A percentile compares a stretch with the other conserved stretches of the same genome.
Evolutionary conservation across 495 filamentous ascomycete species (phyloP).

Genomic region (Entonaema liquescens): DNA sequence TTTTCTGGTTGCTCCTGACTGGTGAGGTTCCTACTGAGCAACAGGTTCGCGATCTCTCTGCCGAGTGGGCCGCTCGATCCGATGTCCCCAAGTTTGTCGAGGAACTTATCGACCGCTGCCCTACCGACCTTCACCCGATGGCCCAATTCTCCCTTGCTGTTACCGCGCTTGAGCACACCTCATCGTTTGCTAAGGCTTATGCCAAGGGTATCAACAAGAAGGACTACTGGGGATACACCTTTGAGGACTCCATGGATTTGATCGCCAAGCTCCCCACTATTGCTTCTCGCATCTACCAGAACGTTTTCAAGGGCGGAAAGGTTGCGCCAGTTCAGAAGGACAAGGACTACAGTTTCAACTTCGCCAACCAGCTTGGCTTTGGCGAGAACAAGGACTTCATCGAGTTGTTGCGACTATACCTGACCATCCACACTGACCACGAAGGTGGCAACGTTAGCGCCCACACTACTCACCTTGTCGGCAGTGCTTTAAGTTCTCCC

Average conservation of each 20-base stretch:
- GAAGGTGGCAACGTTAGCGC: slow-evolving; percentile 99
- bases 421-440: slow-evolving; percentile 99
- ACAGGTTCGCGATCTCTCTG: slow-evolving; percentile 96
- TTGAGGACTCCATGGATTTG: slow-evolving; percentile 99
- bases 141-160: slow-evolving; percentile 98
- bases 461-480: slow-evolving; percentile 98
- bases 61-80: slow-evolving; percentile 97
- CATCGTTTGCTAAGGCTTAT: slow-evolving; percentile 95
- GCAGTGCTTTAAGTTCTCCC: slow-evolving; percentile 94
- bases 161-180: slow-evolving; percentile 97
- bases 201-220: slow-evolving; percentile 98
- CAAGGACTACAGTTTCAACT: slow-evolving; percentile 98
- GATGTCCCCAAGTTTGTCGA: slow-evolving; percentile 96
- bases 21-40: slow-evolving; percentile 96
- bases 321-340: slow-evolving; percentile 94
- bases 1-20: slow-evolving; percentile 99
- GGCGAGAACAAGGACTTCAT: slow-evolving; percentile 95
- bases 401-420: slow-evolving; percentile 97
- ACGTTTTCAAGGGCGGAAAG: slow-evolving; percentile 99
- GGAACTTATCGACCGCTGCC: slow-evolving; percentile 99
- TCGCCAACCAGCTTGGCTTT: slow-evolving; percentile 98
- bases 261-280: slow-evolving; percentile 99
- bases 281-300: slow-evolving; percentile 97
- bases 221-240: slow-evolving; percentile 99
- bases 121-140: slow-evolving; percentile 98